Percentiles rank a stretch among this genome's conserved stretches.
Conservation (phyloP, 345 rosid species). For the Dipteronia sinensis region DNA sequence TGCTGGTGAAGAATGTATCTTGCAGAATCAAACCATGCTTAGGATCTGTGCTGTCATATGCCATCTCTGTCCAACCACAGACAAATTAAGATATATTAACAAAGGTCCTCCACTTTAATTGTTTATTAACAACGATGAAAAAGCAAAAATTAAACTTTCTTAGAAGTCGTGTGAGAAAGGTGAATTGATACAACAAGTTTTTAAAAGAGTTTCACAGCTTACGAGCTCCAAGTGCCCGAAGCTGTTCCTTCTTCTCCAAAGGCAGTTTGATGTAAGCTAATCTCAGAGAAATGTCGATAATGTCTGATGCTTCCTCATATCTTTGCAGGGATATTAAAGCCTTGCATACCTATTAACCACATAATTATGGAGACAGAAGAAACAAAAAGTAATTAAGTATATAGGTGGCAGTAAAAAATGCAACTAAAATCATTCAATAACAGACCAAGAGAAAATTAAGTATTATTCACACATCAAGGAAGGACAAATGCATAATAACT, state of each 20-base stretch:
- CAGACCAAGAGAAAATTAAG: not conserved
- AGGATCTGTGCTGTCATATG: slow-evolving; percentile 78
- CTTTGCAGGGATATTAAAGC: slow-evolving; percentile 71
- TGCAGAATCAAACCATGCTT: slow-evolving; percentile 72
- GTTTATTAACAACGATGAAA: not conserved
- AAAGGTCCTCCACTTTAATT: not conserved
- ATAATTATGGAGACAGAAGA: not conserved
- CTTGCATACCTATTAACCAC: slow-evolving; percentile 63
- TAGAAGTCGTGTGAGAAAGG: not conserved
- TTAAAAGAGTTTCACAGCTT: slow-evolving; percentile 29
- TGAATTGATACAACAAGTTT: not conserved
- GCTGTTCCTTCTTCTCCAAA: slow-evolving; percentile 59
- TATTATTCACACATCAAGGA: not conserved
- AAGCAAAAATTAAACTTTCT: not conserved
- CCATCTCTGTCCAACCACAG: slow-evolving; percentile 55
- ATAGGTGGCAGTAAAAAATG: not conserved
- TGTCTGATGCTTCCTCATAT: slow-evolving; percentile 81
- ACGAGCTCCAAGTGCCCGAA: slow-evolving; percentile 91
- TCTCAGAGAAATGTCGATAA: slow-evolving; percentile 44
- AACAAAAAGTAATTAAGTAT: not conserved
- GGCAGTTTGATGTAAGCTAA: slow-evolving; percentile 39
- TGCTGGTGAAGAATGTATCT: slow-evolving; percentile 68
- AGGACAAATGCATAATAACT: not conserved
- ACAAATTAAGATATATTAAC: slow-evolving; percentile 5
- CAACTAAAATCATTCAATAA: not conserved